Evolutionary conservation across 495 filamentous ascomycete genomes (phyloP), one percentile per base, ranked within the genome.

Genomic region (Lophiostoma macrostomum): DNA sequence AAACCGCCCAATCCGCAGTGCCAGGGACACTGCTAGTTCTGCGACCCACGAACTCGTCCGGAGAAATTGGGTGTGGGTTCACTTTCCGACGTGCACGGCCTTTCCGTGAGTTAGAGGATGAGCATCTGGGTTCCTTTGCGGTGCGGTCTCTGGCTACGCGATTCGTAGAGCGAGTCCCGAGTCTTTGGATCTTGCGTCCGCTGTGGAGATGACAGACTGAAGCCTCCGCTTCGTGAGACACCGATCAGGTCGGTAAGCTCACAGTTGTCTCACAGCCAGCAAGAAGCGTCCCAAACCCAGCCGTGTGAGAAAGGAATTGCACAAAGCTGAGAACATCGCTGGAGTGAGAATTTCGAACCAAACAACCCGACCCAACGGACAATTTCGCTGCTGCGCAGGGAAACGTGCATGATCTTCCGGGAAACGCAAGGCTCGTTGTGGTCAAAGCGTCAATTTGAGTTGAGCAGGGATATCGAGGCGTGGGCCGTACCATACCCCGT

Each of bases 351-450:
- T 13, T 32, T 36, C 8, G 10, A 36, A 38, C 1, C 39, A 51
- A 46, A 50, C 46, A 51, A 37, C 52, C 58, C 46, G 52, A 51
- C 44, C 22, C 37, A 42, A 45, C 58, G 53, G 58, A 29, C 53
- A 48, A 42, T 48, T 53, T n/a, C n/a, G n/a, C n/a, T 44, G 42
- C 19, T 41, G 55, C 43, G 30, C 53, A 62, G 46, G 58, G 53
- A 40, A 53, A 19, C 42, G 24, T 40, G 58, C 58, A 62, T 62
- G 58, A 62, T 62, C 58, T 62, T 44, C 58, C 58, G 58, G 58
- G 53, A 62, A 53, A 59, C 54, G 56, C 23, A 39, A 47, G 40
- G 39, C 31, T 46, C 36, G 54, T 37, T 41, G 31, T 39, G 50
- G 58, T 41, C 52, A 50, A 28, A 39, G 50, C 51, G 44, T 32